Base-by-base conservation (phyloP, 441 rosid genomes). In the Euphorbia schlechtendalii region DNA sequence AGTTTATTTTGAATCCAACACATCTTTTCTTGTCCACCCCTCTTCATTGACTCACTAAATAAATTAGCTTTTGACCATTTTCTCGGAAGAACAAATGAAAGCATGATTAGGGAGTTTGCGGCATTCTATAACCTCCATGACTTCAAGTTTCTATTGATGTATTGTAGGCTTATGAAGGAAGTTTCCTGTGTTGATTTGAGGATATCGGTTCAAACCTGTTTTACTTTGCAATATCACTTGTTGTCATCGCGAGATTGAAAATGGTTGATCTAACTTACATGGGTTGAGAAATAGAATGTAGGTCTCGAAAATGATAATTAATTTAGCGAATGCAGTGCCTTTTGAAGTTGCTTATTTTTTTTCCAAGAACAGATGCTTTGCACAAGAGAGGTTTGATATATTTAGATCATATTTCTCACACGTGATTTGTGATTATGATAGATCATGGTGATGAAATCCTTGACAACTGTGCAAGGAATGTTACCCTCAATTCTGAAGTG, bases 381-480 rank as follows among this genome's bases (percentile, higher is more conserved):
- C 15, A 11, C 28, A 3, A 10, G 49, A 15, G 61, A 13, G 61
- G 48, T 52, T 34, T 49, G 40, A 41, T 17, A 22, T 55, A 3
- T 38, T 30, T 66, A 1, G n/a, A 13, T 45, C 22, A 43, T 45
- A 11, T 20, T 48, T 49, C 54, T 38, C 40, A 65, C 36, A 34
- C 34, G 57, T 49, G 36, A 53, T 49, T 27, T 46, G 9, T 56
- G n/a, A 41, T 68, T 63, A 64, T 80, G 45, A 70, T 77, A 88
- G 92, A 92, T 72, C 73, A 65, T 61, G 90, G 92, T 64, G 75
- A 77, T 71, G 73, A 83, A 67, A 81, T 92, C 66, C 96, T 92
- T 32, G 80, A 70, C 65, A 88, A 92, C 72, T 86, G 98, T 82
- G 74, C 64, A 34, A 76, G 70, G 74, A 92, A 86, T 60, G 75